A percentile compares a stretch with the other conserved stretches of the same genome.
These are phyloP conservation scores for Kurtzmaniella cleridarum DNA, from an alignment of 805 yeast genomes.

Conservation along the genomic window DNA sequence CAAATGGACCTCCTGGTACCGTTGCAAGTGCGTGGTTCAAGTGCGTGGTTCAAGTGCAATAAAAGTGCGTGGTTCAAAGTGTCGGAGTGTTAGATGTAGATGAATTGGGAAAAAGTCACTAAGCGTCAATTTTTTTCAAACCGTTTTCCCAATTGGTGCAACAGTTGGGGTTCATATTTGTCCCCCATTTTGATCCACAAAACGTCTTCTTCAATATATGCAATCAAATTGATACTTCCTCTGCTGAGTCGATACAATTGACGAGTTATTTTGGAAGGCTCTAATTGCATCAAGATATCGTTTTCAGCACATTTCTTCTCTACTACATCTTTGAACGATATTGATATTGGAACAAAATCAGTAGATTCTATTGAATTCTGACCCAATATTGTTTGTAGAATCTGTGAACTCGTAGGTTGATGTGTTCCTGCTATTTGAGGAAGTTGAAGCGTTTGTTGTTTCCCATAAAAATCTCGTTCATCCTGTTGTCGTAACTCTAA, in stretches of 20 bases:
- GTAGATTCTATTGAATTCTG: no score
- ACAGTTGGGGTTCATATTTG: slow-evolving; percentile 38
- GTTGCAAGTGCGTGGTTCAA: no score
- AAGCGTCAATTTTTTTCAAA: slow-evolving; percentile 5
- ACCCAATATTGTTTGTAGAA: background rate
- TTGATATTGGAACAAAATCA: no score
- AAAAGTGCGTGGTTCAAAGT: no score
- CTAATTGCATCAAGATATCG: slow-evolving; percentile 33
- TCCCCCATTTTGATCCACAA: slow-evolving; percentile 42
- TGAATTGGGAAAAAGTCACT: no score
- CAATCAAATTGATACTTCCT: slow-evolving; percentile 28
- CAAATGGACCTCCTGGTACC: no score
- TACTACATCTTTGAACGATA: slow-evolving; percentile 60
- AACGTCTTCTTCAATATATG: slow-evolving; percentile 62
- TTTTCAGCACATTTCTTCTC: slow-evolving; percentile 51
- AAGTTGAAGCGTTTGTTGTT: no score
- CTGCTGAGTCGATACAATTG: slow-evolving; percentile 39
- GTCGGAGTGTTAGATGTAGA: no score
- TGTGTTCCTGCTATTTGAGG: background rate
- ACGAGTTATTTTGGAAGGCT: slow-evolving; percentile 34
- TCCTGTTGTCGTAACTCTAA: no score
- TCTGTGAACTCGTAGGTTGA: slow-evolving; percentile 1
- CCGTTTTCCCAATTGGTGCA: no score
- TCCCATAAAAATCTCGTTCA: no score
- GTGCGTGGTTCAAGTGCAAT: no score